These are phyloP conservation scores for Phaeosphaeria sp. DNA, from an alignment of 2,329 filamentous ascomycete genomes.

Conservation along the genomic window DNA sequence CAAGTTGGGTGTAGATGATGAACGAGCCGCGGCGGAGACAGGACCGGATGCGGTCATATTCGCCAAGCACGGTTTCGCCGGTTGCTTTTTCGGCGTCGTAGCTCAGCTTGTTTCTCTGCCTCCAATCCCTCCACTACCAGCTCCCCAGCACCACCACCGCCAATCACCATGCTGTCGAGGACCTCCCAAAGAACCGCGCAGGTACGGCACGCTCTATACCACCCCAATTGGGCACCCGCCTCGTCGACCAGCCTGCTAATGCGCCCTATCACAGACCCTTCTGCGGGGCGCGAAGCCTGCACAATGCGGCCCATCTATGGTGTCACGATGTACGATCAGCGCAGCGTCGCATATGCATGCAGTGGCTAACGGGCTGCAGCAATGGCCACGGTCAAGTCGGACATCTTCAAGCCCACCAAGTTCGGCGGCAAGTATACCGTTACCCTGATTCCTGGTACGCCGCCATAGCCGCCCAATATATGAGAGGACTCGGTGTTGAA, in stretches of 20 bases:
- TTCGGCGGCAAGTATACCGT: slow-evolving; percentile 99
- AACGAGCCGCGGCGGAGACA: slow-evolving; percentile 22
- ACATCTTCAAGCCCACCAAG: slow-evolving; percentile 99
- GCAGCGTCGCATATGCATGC: neutral
- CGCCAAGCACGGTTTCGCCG: slow-evolving; percentile 34
- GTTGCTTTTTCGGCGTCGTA: slow-evolving; percentile 44
- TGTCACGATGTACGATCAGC: slow-evolving; percentile 60
- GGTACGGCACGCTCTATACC: slow-evolving; percentile 45
- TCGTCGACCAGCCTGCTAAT: slow-evolving; percentile 29
- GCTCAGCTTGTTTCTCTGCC: slow-evolving; percentile 43
- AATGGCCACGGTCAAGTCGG: slow-evolving; percentile 76
- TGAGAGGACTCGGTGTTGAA: slow-evolving; percentile 24
- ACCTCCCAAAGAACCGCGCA: slow-evolving; percentile 56
- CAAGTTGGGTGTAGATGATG: neutral
- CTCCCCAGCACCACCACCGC: slow-evolving; percentile 26
- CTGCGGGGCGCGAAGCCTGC: slow-evolving; percentile 61
- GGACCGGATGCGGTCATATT: slow-evolving; percentile 30
- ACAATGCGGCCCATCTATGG: slow-evolving; percentile 58
- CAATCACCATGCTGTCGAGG: slow-evolving; percentile 53
- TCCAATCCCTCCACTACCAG: slow-evolving; percentile 46
- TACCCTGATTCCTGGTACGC: slow-evolving; percentile 88
- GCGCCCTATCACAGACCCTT: slow-evolving; percentile 55
- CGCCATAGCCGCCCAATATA: slow-evolving; percentile 23
- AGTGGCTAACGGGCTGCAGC: slow-evolving; percentile 31
- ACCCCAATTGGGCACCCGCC: slow-evolving; percentile 30